Evolutionary conservation across 768 basidiomycete genomes (phyloP).

Genomic region (Dictyophora rubrovolvata): DNA sequence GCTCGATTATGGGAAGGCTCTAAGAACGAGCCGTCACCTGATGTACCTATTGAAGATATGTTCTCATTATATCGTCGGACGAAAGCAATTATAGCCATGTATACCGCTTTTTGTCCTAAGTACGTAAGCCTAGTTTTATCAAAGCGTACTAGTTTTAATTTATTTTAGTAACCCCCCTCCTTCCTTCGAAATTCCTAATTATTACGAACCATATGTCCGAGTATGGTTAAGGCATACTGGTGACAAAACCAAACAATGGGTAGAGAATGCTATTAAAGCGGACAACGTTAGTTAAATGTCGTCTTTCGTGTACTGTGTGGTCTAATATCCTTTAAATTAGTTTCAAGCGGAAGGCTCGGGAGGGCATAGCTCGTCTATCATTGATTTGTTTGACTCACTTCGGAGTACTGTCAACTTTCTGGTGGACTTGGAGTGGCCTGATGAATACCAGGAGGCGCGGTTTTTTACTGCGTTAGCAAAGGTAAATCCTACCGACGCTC

Average conservation of each 20-base stretch:
- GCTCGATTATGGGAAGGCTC: constrained; percentile 73
- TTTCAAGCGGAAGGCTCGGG: constrained; percentile 70
- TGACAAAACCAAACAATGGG: constrained; percentile 88
- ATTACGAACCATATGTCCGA: constrained; percentile 82
- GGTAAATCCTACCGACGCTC: constrained; percentile 31
- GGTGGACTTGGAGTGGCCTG: constrained; percentile 85
- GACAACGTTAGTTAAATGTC: constrained; percentile 52
- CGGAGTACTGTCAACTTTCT: constrained; percentile 84
- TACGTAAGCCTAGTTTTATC: constrained; percentile 28
- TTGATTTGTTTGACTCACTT: constrained; percentile 91
- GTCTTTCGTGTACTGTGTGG: background rate
- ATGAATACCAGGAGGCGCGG: constrained; percentile 76
- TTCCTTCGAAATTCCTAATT: constrained; percentile 58
- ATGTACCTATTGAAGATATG: constrained; percentile 82
- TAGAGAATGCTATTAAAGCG: constrained; percentile 74
- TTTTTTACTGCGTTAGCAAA: constrained; percentile 87
- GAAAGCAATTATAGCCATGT: constrained; percentile 69
- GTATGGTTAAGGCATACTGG: constrained; percentile 88
- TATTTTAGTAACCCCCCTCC: constrained; percentile 22
- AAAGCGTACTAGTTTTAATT: background rate
- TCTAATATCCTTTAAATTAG: constrained; percentile 23
- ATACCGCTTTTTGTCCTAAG: constrained; percentile 69
- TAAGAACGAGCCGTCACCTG: constrained; percentile 78
- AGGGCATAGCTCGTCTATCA: constrained; percentile 93
- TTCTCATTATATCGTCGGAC: constrained; percentile 78